Evolutionary conservation across 225 moss, liverwort and hornwort genomes (phyloP).

Genomic region (Polytrichum commune): DNA sequence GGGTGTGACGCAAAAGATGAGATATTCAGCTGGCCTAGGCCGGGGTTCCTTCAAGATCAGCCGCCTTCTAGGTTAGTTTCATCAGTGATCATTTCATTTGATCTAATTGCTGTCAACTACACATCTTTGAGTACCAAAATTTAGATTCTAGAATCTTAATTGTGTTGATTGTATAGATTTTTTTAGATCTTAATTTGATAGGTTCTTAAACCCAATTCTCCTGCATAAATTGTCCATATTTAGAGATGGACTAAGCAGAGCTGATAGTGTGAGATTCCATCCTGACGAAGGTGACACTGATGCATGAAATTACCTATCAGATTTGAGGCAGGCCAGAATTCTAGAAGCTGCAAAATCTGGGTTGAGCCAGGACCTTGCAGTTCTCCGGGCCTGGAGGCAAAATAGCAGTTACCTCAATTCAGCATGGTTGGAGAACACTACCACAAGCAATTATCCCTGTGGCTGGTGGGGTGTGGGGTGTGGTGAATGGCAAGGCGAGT

Average conservation of each 20-base stretch:
- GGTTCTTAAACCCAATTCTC: too few species aligned
- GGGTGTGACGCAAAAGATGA: neutral
- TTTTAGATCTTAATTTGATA: too few species aligned
- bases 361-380: constrained; percentile 33
- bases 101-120: neutral
- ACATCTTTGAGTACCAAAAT: neutral
- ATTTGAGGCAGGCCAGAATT: constrained; percentile 19
- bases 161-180: neutral
- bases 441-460: constrained; percentile 23
- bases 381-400: constrained; percentile 35
- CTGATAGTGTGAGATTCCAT: neutral
- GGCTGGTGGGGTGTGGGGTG: constrained; percentile 33
- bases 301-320: constrained; percentile 15
- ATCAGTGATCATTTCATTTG: neutral
- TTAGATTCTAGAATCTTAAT: neutral
- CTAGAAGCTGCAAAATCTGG: constrained; percentile 17
- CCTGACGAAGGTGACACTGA: neutral
- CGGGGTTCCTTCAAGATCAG: neutral
- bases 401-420: constrained; percentile 17
- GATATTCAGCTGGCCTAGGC: neutral
- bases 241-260: neutral
- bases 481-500: constrained; percentile 20
- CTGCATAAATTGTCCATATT: too few species aligned
- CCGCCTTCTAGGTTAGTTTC: neutral
- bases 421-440: constrained; percentile 20